Evolutionary conservation across 2,329 filamentous ascomycete species (phyloP), one percentile per base, ranked within the genome.

Genomic region (Apiospora aurea): DNA sequence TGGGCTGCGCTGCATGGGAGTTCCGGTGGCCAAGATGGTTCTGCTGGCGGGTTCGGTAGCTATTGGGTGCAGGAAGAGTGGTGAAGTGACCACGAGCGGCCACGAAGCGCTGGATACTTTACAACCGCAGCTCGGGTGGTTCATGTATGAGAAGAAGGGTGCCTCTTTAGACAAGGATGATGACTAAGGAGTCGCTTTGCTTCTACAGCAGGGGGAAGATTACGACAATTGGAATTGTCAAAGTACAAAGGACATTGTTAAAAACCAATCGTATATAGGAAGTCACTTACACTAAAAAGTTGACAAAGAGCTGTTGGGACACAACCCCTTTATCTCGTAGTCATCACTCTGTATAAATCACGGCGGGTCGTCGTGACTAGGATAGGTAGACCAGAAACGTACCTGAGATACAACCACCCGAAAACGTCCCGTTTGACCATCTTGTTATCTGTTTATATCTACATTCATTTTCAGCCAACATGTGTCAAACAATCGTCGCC

Each of bases 401-500:
- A 57, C 6, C 8, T 29, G 24, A 57, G 13, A 29, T 38, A 38
- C 53, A 64, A 41, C 4, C 34, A 21, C 10, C 29, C 8, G 38
- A 8, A 0, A n/a, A 5, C 8, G 14, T 4, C 8, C 38, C 8
- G 14, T 24, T 26, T 34, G 13, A 21, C 5, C 26, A 61, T n/a
- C 7, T 11, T 4, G 16, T 38, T 34, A 64, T 11, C 21, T n/a
- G 57, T 38, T 21, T 29, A 18, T 4, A n/a, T 7, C 11, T 10
- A 16, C 44, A 47, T 5, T 7, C 16, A 7, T 18, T 1, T 8
- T n/a, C 34, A 41, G 18, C 57, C 10, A 64, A 1, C 57, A 64
- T 64, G 57, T 64, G 57, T 11, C 57, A 38, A 24, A 64, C 57
- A 21, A 64, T 64, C 57, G 57, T 41, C 18, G 11, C 57, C 29